phyloP scores from a whole-genome alignment of 2,329 filamentous ascomycete species.

The Colletotrichum sidae region DNA sequence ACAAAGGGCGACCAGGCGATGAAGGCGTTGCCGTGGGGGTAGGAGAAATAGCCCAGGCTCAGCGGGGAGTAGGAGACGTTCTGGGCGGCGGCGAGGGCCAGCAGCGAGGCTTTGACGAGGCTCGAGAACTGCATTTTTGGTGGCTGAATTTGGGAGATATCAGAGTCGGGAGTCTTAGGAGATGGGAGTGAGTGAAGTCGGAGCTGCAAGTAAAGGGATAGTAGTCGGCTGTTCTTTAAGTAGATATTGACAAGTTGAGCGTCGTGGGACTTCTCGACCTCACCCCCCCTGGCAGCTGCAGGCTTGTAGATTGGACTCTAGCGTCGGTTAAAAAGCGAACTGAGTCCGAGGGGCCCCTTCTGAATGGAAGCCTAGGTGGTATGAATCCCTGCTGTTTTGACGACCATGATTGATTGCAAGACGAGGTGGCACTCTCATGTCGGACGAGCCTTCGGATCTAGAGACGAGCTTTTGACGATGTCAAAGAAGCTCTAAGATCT shows the following conservation, averaged over 20 bases:
- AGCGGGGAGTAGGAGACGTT: conserved; percentile 21
- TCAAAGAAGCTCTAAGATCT: no score
- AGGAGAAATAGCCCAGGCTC: conserved; percentile 21
- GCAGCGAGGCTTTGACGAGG: not conserved
- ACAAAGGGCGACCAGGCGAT: conserved; percentile 32
- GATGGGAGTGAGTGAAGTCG: not conserved
- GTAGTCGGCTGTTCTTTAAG: no score
- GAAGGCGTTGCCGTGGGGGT: conserved; percentile 8
- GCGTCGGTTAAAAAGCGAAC: not conserved
- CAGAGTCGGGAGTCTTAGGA: not conserved
- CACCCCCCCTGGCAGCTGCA: not conserved
- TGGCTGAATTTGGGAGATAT: not conserved
- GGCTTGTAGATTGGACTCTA: not conserved
- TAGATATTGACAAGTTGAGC: no score
- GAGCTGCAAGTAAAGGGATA: not conserved
- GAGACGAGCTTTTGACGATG: no score
- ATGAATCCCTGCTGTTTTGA: not conserved
- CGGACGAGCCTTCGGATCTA: no score
- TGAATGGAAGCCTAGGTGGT: no score
- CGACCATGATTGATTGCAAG: no score
- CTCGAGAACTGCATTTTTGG: conserved; percentile 18
- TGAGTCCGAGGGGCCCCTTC: no score
- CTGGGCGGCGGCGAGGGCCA: conserved; percentile 15
- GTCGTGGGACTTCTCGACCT: no score
- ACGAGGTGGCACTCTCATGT: no score